Percentiles rank a stretch among this genome's conserved stretches.
Evolutionary conservation across 106 monocot species (phyloP).

Genomic region (Amphibolis antarctica): DNA sequence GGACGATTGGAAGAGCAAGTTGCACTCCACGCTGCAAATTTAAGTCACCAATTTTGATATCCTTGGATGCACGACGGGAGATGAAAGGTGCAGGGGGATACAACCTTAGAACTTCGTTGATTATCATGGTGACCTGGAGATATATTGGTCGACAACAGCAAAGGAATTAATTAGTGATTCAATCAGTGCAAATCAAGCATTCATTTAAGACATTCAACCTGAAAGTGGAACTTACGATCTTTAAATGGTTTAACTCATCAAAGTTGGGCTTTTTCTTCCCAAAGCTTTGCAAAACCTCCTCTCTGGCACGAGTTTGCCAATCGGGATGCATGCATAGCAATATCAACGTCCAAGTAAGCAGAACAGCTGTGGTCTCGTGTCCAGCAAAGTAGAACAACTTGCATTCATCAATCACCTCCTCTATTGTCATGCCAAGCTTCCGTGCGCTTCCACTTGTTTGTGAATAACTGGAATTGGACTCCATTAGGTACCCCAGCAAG

Average conservation of each 20-base stretch:
- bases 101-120: slow-evolving; percentile 45
- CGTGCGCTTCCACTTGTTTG: background rate
- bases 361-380: slow-evolving; percentile 25
- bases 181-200: slow-evolving; percentile 16
- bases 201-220: slow-evolving; percentile 7
- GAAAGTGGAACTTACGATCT: slow-evolving; percentile 9
- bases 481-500: slow-evolving; percentile 19
- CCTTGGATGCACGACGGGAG: slow-evolving; percentile 2
- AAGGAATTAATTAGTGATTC: slow-evolving; percentile 16
- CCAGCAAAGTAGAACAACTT: no score
- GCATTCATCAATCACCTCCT: slow-evolving; percentile 38
- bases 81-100: slow-evolving; percentile 27
- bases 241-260: slow-evolving; percentile 13
- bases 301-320: slow-evolving; percentile 30
- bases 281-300: slow-evolving; percentile 19
- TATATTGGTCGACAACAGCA: background rate
- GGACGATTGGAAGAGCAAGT: slow-evolving; percentile 1
- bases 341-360: slow-evolving; percentile 34
- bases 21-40: slow-evolving; percentile 14
- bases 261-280: slow-evolving; percentile 18
- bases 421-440: slow-evolving; percentile 5
- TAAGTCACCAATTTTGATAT: slow-evolving; percentile 9
- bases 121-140: slow-evolving; percentile 50
- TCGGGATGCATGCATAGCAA: slow-evolving; percentile 20
- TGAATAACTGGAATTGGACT: slow-evolving; percentile 10